Evolutionary conservation across 148 eudicot species (phyloP).

Genomic region (Spergularia marina): DNA sequence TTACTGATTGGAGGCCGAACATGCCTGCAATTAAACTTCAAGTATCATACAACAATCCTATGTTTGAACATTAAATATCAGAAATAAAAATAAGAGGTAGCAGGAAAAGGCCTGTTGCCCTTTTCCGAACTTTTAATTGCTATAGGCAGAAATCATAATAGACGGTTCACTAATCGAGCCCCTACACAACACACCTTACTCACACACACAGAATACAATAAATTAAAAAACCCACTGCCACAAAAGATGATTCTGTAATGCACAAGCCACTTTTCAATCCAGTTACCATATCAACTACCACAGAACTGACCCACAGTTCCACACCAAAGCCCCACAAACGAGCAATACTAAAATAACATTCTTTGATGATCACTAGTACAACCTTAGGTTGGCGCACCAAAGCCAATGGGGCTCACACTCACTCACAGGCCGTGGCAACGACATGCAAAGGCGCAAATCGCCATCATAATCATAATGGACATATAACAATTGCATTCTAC

Average conservation of each 20-base stretch:
- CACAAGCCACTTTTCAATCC: not conserved
- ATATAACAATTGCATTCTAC: no score
- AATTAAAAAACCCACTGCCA: not conserved
- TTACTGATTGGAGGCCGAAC: slow-evolving; percentile 69
- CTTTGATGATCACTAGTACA: not conserved
- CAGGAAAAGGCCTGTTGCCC: not conserved
- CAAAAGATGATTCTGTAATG: not conserved
- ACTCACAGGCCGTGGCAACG: no score
- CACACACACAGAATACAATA: not conserved
- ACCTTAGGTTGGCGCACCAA: not conserved
- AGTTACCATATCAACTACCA: not conserved
- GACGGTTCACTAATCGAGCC: not conserved
- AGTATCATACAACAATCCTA: not conserved
- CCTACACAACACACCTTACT: slow-evolving; percentile 1
- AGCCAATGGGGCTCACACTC: no score
- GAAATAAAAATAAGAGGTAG: not conserved
- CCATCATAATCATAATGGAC: no score
- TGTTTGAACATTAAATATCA: not conserved
- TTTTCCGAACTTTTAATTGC: not conserved
- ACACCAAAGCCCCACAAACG: not conserved
- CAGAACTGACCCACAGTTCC: not conserved
- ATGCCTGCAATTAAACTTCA: slow-evolving; percentile 49
- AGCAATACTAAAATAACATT: not conserved
- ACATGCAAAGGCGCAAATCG: no score
- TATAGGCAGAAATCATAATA: not conserved